Conservation (phyloP, 495 filamentous ascomycete species). For the Penicillium lividum region DNA sequence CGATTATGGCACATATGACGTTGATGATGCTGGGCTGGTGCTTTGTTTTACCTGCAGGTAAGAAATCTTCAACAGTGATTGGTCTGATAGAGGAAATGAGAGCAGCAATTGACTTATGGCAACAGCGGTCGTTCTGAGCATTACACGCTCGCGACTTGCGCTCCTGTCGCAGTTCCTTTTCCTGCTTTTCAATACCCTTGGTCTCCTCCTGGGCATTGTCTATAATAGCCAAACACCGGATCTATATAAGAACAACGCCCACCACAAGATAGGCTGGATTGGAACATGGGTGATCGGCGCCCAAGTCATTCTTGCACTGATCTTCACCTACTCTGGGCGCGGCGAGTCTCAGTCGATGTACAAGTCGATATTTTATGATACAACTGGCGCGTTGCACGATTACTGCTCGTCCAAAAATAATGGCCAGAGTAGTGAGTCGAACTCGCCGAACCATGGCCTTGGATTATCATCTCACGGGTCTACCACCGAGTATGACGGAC, state of each 20-base stretch:
- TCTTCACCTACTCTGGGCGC: conserved; percentile 53
- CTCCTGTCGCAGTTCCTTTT: conserved; percentile 74
- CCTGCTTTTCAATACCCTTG: conserved; percentile 67
- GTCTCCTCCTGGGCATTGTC: conserved; percentile 68
- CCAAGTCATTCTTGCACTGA: conserved; percentile 68
- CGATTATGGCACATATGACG: conserved; percentile 75
- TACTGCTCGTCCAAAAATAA: conserved; percentile 82
- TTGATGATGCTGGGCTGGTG: conserved; percentile 87
- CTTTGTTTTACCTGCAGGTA: conserved; percentile 78
- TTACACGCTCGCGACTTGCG: conserved; percentile 74
- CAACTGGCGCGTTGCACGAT: conserved; percentile 44
- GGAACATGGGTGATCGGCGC: conserved; percentile 67
- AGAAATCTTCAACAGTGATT: conserved; percentile 20
- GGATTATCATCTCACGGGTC: conserved; percentile 29
- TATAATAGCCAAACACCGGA: conserved; percentile 85
- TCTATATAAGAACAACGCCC: conserved; percentile 83
- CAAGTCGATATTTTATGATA: conserved; percentile 16
- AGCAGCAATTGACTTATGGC: no score
- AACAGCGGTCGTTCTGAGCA: conserved; percentile 78
- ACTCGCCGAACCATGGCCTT: conserved; percentile 66
- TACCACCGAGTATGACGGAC: no score
- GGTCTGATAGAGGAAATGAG: no score
- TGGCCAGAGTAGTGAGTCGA: conserved; percentile 80
- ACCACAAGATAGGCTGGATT: conserved; percentile 88
- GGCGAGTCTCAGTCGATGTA: conserved; percentile 27